Evolutionary conservation across 345 rosid species (phyloP), one percentile per base, ranked within the genome.

Genomic region (Salix caprea): DNA sequence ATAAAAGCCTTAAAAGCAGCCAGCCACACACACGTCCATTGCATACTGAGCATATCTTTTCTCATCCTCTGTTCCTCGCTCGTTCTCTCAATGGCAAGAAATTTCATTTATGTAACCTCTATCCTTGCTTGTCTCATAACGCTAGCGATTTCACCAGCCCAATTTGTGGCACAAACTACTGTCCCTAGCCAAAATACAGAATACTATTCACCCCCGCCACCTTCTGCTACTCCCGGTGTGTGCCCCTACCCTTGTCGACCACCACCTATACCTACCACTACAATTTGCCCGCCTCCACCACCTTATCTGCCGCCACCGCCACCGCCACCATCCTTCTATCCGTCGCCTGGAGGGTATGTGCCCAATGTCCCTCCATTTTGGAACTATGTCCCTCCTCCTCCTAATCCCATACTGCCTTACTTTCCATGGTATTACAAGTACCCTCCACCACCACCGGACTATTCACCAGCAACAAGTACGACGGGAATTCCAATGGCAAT

Each of bases 381-480:
- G 34, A 14, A 46, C 14, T 60, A 40, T 11, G 76, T 80, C 3
- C 90, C 91, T 36, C 91, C 91, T 18, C 91, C 90, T 40, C 91
- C 91, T 4, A 82, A 87, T 70, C 91, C 90, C 37, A 83, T 85
- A 68, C 40, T 81, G 75, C 87, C 87, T 16, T 84, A 82, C 58
- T 89, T 84, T 44, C 91, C 90, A 39, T 87, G 90, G 90, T 87
- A 85, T 70, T 89, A 85, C 85, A 80, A 69, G 83, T 62, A 80
- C 42, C 91, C 91, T 62, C 88, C 84, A 1, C 87, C 85, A 5
- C 80, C 85, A 5, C 80, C 78, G 4, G 76, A 69, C n/a, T 66
- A 39, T n/a, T 73, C 83, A 2, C 40, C n/a, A 44, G 81, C 80
- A 37, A 30, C 16, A 39, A 12, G 66, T 54, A 34, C 44, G 0